Base-by-base conservation (phyloP, 2,329 filamentous ascomycete species). In the Leptographium procerum region DNA sequence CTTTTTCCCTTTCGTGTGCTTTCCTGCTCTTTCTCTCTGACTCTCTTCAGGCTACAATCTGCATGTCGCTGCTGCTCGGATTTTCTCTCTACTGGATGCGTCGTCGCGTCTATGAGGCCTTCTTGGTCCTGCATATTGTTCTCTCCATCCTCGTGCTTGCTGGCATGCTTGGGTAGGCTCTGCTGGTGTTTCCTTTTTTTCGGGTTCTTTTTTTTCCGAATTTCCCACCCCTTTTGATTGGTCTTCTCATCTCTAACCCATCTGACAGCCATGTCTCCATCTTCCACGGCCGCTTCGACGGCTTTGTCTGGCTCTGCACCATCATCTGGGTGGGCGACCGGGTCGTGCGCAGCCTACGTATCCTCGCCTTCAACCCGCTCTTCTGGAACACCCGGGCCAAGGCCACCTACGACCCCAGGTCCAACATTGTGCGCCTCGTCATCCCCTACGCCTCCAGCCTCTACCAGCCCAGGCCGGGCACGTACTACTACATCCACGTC, bases 1-100 rank as follows among this genome's bases (percentile, higher is more conserved):
- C 14, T 7, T 26, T 22, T 43, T 7, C 11, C n/a, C 2, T 36
- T 16, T 28, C 14, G 28, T 22, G n/a, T n/a, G n/a, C 34, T 1
- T 13, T 36, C 29, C 1, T 19, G 14, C 9, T n/a, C 9, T 52
- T 57, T n/a, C 26, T 11, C 5, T 6, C 19, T 8, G 31, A 9
- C 55, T 57, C 2, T 29, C 22, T 1, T 6, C 48, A 62, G 59
- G 75, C 76, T 2, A 77, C 73, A 0, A 63, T 77, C 2, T 58
- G 67, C 48, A 77, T 78, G 79, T 75, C 73, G 22, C 65, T 74
- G 0, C 65, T 80, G 0, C 60, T 80, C 0, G 69, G 66, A 0
- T 71, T 77, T 34, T 83, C 81, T 0, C 66, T 79, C 1, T 79
- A 77, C 61, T 80, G 75, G 66, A 69, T 83, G 22, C 73, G 81